phyloP scores from a whole-genome alignment of 768 basidiomycete genomes.

The Lentinula sp. region DNA sequence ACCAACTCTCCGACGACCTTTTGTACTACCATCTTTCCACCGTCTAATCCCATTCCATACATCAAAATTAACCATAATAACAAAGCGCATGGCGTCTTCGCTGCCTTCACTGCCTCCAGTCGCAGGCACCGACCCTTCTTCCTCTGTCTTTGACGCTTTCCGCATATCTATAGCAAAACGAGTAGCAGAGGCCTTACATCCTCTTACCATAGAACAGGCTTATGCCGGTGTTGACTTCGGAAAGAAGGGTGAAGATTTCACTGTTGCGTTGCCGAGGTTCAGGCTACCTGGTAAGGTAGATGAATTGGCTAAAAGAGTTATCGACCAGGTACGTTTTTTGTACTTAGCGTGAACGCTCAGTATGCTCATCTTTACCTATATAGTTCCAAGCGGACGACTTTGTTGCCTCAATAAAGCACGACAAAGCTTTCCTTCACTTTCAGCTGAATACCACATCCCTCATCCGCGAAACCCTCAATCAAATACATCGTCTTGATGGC shows the following conservation, averaged over 20 bases:
- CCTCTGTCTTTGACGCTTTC: conserved; percentile 70
- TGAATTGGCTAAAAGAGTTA: conserved; percentile 66
- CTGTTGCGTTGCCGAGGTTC: conserved; percentile 88
- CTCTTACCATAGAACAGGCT: conserved; percentile 66
- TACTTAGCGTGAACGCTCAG: background rate
- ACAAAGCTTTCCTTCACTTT: conserved; percentile 83
- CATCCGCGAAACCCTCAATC: conserved; percentile 59
- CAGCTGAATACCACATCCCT: conserved; percentile 61
- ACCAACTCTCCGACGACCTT: background rate
- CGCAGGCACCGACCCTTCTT: conserved; percentile 52
- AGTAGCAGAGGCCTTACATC: conserved; percentile 58
- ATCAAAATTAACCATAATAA: background rate
- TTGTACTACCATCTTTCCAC: background rate
- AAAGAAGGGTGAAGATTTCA: conserved; percentile 92
- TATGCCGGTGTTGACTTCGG: conserved; percentile 85
- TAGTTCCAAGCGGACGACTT: conserved; percentile 86
- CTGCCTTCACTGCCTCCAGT: conserved; percentile 35
- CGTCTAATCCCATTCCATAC: background rate
- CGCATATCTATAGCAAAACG: conserved; percentile 74
- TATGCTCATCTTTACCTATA: background rate
- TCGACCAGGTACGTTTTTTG: conserved; percentile 52
- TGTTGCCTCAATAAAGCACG: conserved; percentile 61
- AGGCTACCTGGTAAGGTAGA: conserved; percentile 79
- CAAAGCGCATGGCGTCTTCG: conserved; percentile 21
- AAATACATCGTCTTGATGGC: conserved; percentile 71